These are phyloP conservation scores for Dactylellina sp. DNA, from an alignment of 2,329 filamentous ascomycete species.

Conservation along the genomic window DNA sequence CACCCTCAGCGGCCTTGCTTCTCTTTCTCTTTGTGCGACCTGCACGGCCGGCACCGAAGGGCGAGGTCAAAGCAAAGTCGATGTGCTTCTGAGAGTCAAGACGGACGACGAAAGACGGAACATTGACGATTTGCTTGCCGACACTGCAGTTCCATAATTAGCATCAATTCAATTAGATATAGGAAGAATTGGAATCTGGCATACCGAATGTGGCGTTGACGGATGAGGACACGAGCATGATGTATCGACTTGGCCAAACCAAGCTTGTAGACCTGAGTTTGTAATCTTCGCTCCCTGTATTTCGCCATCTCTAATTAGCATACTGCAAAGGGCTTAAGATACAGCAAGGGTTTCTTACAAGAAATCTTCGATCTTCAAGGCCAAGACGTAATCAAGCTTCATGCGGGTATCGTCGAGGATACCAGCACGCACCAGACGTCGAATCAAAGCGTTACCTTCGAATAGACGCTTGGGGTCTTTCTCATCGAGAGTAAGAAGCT, in stretches of 20 bases:
- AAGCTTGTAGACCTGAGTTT: constrained; percentile 99
- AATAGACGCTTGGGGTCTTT: constrained; percentile 99
- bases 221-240: constrained; percentile 99
- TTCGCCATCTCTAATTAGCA: constrained; percentile 5
- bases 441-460: constrained; percentile 99
- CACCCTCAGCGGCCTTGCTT: constrained; percentile 92
- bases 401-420: constrained; percentile 99
- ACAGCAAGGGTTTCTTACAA: constrained; percentile 71
- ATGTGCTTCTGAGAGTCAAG: constrained; percentile 99
- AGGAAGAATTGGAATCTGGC: constrained; percentile 64
- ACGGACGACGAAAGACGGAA: constrained; percentile 98
- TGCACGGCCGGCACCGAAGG: constrained; percentile 95
- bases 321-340: background rate
- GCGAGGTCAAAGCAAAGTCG: constrained; percentile 96
- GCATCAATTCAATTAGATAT: constrained; percentile 10
- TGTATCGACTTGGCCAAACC: constrained; percentile 99
- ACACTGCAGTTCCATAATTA: constrained; percentile 68
- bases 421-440: constrained; percentile 99
- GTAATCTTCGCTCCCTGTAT: constrained; percentile 68
- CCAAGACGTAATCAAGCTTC: constrained; percentile 99
- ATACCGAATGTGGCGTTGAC: constrained; percentile 91
- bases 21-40: constrained; percentile 99
- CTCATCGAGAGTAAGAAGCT: constrained; percentile 99
- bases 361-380: constrained; percentile 99
- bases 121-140: constrained; percentile 99